These are phyloP conservation scores for Ilex paraguariensis DNA, from an alignment of 305 asterid genomes.

Conservation along the genomic window DNA sequence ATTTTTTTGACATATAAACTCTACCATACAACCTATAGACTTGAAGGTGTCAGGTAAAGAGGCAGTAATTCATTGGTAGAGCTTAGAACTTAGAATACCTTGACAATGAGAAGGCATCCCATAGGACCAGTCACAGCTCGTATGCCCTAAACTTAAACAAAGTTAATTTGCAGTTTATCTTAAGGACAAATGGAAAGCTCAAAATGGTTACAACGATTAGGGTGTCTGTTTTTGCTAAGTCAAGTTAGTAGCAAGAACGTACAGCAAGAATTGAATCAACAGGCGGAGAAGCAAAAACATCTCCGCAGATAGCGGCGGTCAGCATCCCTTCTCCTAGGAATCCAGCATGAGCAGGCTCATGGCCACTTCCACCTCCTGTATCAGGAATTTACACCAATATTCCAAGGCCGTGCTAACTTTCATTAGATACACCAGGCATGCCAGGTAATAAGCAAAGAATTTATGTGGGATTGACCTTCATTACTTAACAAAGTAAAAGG, in stretches of 20 bases:
- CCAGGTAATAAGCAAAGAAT: too few species aligned
- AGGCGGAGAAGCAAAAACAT: constrained; percentile 93
- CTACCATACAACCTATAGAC: too few species aligned
- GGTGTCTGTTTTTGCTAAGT: constrained; percentile 6
- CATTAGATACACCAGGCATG: constrained; percentile 7
- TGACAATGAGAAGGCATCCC: constrained; percentile 95
- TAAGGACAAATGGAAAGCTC: neutral
- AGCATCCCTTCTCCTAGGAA: constrained; percentile 99
- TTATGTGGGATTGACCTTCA: neutral
- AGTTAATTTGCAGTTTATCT: constrained; percentile 10
- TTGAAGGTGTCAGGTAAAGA: too few species aligned
- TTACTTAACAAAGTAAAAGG: neutral
- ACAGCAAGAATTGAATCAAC: constrained; percentile 84
- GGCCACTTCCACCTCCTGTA: constrained; percentile 99
- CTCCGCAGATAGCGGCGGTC: constrained; percentile 99
- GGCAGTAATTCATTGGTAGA: constrained; percentile 2
- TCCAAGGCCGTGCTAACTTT: constrained; percentile 12
- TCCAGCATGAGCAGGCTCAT: constrained; percentile 99
- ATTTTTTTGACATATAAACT: too few species aligned
- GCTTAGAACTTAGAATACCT: constrained; percentile 36
- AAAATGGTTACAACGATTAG: constrained; percentile 5
- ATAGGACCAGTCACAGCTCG: constrained; percentile 91
- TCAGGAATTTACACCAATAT: constrained; percentile 15
- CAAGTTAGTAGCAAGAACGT: constrained; percentile 24
- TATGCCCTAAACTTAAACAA: constrained; percentile 54